Conservation (phyloP, 306 rosid genomes). For the Cucumis sativus region DNA sequence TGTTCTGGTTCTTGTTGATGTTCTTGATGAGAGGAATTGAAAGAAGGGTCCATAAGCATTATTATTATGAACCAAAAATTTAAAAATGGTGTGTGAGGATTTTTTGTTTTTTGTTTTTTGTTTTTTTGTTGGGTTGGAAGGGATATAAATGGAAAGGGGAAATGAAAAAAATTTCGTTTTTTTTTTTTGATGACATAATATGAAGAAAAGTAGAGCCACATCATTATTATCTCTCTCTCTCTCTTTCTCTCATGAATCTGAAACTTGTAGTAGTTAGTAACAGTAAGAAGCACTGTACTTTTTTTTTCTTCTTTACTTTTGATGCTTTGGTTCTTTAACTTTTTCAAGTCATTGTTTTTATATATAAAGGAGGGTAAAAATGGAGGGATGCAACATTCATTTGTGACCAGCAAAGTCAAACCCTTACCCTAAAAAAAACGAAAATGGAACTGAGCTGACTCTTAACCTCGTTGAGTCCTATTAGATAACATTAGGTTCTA, state of each 20-base stretch:
- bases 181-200: neutral
- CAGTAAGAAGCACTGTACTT: neutral
- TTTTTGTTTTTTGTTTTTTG: too few species aligned
- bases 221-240: neutral
- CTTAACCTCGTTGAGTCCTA: neutral
- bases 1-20: too few species aligned
- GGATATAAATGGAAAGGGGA: neutral
- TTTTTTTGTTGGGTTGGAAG: neutral
- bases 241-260: neutral
- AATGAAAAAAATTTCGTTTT: neutral
- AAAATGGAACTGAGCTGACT: neutral
- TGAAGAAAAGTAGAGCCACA: neutral
- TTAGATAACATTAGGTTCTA: too few species aligned
- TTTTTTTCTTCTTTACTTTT: neutral
- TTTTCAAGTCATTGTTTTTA: neutral
- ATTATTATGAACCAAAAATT: neutral
- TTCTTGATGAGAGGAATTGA: neutral
- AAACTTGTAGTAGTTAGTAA: conserved; percentile 5
- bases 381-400: neutral
- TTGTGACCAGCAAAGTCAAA: neutral
- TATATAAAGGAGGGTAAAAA: neutral
- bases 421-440: neutral
- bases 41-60: conserved; percentile 1
- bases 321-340: neutral
- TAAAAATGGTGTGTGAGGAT: too few species aligned